phyloP scores from a whole-genome alignment of 177 flowering plant genomes.

The Vitis hybrid region DNA sequence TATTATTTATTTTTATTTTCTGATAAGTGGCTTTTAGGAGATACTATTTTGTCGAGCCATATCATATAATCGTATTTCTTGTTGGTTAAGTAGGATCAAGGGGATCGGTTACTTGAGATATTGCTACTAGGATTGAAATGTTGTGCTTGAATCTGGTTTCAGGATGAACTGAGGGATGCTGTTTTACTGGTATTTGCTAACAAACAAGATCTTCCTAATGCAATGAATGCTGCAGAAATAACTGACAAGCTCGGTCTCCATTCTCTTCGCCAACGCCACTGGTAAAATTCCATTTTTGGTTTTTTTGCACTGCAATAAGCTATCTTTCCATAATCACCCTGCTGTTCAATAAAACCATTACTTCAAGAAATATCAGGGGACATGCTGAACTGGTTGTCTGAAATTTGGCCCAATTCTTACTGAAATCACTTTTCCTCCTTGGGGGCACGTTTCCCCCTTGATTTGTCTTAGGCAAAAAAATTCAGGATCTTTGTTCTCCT shows the following conservation, averaged over 20 bases:
- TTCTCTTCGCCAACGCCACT: slow-evolving; percentile 63
- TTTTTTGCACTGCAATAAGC: too few species aligned
- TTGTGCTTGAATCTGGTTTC: slow-evolving; percentile 14
- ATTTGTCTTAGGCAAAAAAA: too few species aligned
- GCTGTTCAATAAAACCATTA: not conserved
- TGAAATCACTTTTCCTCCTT: not conserved
- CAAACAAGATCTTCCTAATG: slow-evolving; percentile 74
- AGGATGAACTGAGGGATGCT: slow-evolving; percentile 70
- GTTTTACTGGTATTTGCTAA: slow-evolving; percentile 66
- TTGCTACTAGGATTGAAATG: not conserved
- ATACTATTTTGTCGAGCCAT: not conserved
- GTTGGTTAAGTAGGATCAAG: slow-evolving; percentile 1
- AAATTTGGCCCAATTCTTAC: not conserved
- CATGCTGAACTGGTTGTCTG: not conserved
- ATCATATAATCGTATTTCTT: not conserved
- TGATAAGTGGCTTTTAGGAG: too few species aligned
- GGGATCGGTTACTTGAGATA: not conserved
- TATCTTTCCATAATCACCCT: too few species aligned
- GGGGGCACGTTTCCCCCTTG: too few species aligned
- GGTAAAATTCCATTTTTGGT: slow-evolving; percentile 23
- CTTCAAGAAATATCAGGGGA: too few species aligned
- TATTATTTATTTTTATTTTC: too few species aligned
- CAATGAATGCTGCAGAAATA: slow-evolving; percentile 70
- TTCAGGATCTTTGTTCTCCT: too few species aligned
- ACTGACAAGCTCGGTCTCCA: slow-evolving; percentile 69